phyloP scores from a whole-genome alignment of 306 rosid genomes.

The Casuarina equisetifolia region DNA sequence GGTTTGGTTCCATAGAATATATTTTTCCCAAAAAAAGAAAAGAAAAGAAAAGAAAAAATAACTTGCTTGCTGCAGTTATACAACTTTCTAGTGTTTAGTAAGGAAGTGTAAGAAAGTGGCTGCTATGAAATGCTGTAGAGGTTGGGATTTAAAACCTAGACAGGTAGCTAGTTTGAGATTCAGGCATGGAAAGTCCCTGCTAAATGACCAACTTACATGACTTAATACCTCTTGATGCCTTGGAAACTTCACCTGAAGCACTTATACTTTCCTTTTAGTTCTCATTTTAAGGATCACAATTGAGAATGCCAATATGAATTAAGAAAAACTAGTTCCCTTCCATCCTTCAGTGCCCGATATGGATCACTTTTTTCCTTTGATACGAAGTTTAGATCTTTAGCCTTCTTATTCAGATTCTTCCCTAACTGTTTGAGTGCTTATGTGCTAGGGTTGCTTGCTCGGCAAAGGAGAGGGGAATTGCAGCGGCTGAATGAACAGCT shows the following conservation, averaged over 20 bases:
- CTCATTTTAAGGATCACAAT: background rate
- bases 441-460: constrained; percentile 79
- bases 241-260: background rate
- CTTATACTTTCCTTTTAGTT: background rate
- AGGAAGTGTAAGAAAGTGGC: background rate
- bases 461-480: constrained; percentile 86
- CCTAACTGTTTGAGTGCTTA: constrained; percentile 18
- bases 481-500: constrained; percentile 80
- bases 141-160: background rate
- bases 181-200: background rate
- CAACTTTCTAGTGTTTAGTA: background rate
- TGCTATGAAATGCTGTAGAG: background rate
- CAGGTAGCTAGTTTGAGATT: background rate
- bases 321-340: background rate
- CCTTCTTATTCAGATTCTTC: constrained; percentile 7
- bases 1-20: background rate
- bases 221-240: background rate
- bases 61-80: background rate
- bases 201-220: background rate
- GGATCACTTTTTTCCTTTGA: background rate
- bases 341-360: constrained; percentile 3
- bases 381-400: background rate
- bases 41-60: background rate
- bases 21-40: too few relatives aligned
- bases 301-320: background rate